Evolutionary conservation across 305 asterid genomes (phyloP).

Genomic region (Ilex paraguariensis): DNA sequence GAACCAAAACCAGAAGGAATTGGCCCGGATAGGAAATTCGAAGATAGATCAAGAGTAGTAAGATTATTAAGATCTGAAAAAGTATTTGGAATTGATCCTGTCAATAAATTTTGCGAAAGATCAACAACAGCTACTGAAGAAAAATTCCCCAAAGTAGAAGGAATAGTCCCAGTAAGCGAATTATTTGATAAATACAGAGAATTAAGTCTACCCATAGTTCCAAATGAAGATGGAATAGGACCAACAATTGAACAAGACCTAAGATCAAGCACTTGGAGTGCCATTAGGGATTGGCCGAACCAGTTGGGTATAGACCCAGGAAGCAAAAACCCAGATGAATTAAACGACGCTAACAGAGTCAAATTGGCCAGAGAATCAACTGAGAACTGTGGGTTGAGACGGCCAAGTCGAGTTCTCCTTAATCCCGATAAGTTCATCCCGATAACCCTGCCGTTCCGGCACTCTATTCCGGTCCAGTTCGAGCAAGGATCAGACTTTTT

Average conservation of each 20-base stretch:
- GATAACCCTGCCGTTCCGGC: conserved; percentile 29
- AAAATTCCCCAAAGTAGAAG: conserved; percentile 31
- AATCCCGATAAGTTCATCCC: conserved; percentile 30
- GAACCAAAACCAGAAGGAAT: conserved; percentile 41
- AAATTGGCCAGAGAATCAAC: conserved; percentile 31
- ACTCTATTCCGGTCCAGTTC: conserved; percentile 47
- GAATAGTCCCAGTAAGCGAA: conserved; percentile 38
- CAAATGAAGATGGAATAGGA: conserved; percentile 36
- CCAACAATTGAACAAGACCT: conserved; percentile 39
- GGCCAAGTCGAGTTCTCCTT: conserved; percentile 28
- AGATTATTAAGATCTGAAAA: conserved; percentile 23
- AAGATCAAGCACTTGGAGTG: conserved; percentile 40
- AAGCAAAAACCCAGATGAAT: conserved; percentile 40
- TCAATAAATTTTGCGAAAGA: conserved; percentile 35
- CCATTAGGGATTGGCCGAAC: conserved; percentile 27
- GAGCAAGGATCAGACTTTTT: conserved; percentile 33
- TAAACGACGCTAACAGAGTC: conserved; percentile 18
- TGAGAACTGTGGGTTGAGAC: conserved; percentile 25
- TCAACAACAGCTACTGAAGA: conserved; percentile 26
- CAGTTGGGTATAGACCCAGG: conserved; percentile 36
- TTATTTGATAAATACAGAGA: conserved; percentile 26
- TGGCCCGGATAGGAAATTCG: conserved; percentile 47
- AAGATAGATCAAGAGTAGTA: conserved; percentile 50
- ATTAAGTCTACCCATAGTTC: conserved; percentile 23
- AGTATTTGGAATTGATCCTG: conserved; percentile 37